Conservation (phyloP, 108 stramenopile species). For the Skeletonema grethae region DNA sequence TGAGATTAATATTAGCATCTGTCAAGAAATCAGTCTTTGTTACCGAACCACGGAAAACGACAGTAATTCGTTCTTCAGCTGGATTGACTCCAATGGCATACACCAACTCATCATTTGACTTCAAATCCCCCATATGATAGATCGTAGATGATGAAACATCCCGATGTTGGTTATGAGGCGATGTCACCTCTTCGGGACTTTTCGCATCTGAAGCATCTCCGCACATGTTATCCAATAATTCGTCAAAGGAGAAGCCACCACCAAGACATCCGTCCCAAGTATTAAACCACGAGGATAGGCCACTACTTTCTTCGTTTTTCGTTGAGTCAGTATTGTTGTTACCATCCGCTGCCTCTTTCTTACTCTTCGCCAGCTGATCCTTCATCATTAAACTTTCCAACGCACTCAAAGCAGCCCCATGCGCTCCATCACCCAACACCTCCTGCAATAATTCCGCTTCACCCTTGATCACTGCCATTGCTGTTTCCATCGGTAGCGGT, state of each 20-base stretch:
- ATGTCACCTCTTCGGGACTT: background rate
- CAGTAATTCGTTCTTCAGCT: conserved; percentile 46
- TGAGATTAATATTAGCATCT: conserved; percentile 58
- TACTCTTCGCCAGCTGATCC: conserved; percentile 5
- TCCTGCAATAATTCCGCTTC: conserved; percentile 45
- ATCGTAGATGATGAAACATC: conserved; percentile 36
- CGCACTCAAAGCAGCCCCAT: conserved; percentile 39
- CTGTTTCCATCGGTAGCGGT: conserved; percentile 48
- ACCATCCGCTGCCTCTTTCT: background rate
- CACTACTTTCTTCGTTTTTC: background rate
- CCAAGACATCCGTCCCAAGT: conserved; percentile 37
- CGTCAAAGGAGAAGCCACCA: conserved; percentile 42
- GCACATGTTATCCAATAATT: conserved; percentile 12
- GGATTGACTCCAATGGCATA: conserved; percentile 64
- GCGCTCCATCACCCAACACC: conserved; percentile 49
- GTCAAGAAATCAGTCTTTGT: conserved; percentile 69
- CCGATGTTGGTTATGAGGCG: background rate
- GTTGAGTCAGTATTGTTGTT: background rate
- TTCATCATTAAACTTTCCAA: conserved; percentile 24
- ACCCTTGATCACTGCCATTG: conserved; percentile 27
- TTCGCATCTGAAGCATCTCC: conserved; percentile 17
- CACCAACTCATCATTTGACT: conserved; percentile 61
- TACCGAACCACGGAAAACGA: conserved; percentile 68
- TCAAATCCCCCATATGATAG: conserved; percentile 54
- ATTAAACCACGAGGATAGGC: conserved; percentile 27